phyloP scores from a whole-genome alignment of 1,284 basidiomycete species.

The Takashimella tepidaria region DNA sequence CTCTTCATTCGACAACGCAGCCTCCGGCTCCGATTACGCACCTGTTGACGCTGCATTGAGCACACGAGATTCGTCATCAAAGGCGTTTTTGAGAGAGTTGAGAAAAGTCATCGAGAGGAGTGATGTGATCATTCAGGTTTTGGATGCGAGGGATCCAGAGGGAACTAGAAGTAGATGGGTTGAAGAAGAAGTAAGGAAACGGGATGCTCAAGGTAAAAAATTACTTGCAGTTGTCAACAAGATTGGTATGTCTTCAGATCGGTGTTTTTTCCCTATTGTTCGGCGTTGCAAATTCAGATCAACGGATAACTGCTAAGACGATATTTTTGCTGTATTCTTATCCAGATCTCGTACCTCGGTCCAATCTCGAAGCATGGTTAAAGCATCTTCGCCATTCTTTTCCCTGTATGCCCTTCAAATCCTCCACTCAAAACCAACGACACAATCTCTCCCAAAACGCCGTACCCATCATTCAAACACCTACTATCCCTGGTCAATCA shows the following conservation, averaged over 20 bases:
- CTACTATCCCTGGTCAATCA: slow-evolving; percentile 45
- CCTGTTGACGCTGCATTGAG: slow-evolving; percentile 57
- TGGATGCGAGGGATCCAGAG: slow-evolving; percentile 88
- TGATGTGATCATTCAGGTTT: slow-evolving; percentile 73
- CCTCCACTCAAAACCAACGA: slow-evolving; percentile 73
- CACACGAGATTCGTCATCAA: slow-evolving; percentile 50
- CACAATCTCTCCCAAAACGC: slow-evolving; percentile 59
- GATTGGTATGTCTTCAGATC: slow-evolving; percentile 60
- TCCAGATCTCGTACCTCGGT: slow-evolving; percentile 78
- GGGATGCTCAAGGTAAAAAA: slow-evolving; percentile 79
- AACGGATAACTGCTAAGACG: too few relatives aligned
- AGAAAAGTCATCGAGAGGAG: slow-evolving; percentile 90
- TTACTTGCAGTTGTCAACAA: slow-evolving; percentile 88
- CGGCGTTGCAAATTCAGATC: too few relatives aligned
- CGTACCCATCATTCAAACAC: slow-evolving; percentile 38
- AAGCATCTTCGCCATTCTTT: slow-evolving; percentile 83
- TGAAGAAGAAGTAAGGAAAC: slow-evolving; percentile 79
- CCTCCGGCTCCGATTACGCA: slow-evolving; percentile 34
- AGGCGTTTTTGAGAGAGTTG: slow-evolving; percentile 67
- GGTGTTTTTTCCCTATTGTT: too few relatives aligned
- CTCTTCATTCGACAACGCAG: too few relatives aligned
- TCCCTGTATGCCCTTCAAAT: slow-evolving; percentile 90
- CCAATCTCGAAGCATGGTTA: slow-evolving; percentile 87
- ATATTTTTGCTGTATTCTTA: too few relatives aligned
- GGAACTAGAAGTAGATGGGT: slow-evolving; percentile 80